Evolutionary conservation across 306 rosid species (phyloP).

Genomic region (Betula pendula): DNA sequence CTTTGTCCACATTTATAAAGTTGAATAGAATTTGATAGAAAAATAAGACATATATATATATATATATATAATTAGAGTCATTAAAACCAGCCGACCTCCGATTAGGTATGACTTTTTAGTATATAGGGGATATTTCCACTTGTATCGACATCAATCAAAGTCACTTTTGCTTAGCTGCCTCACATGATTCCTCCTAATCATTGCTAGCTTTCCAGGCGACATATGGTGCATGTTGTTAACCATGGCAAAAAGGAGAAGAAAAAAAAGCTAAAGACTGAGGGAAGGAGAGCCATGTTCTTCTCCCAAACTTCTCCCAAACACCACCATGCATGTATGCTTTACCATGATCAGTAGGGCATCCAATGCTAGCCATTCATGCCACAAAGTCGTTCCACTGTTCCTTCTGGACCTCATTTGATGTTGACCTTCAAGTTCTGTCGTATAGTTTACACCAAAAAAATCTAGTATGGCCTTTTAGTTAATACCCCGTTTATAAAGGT

Average conservation of each 20-base stretch:
- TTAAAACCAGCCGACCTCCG: too few relatives aligned
- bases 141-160: constrained; percentile 3
- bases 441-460: neutral
- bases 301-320: too few relatives aligned
- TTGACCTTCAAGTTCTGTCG: constrained; percentile 2
- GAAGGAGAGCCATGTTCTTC: neutral
- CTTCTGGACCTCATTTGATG: constrained; percentile 13
- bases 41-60: too few relatives aligned
- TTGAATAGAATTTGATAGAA: too few relatives aligned
- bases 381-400: constrained; percentile 19
- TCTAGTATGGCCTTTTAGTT: neutral
- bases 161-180: constrained; percentile 32
- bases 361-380: constrained; percentile 25
- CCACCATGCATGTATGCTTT: neutral
- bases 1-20: too few relatives aligned
- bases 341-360: constrained; percentile 33
- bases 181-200: constrained; percentile 41
- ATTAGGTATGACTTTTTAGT: constrained; percentile 21
- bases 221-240: constrained; percentile 29
- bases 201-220: constrained; percentile 34
- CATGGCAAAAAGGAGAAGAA: constrained; percentile 5
- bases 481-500: too few relatives aligned
- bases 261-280: neutral
- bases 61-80: too few relatives aligned
- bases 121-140: neutral